Percentiles rank a stretch among this genome's conserved stretches.
Evolutionary conservation across 1,284 basidiomycete genomes (phyloP).

Genomic region (Apiotrichum brassicae): DNA sequence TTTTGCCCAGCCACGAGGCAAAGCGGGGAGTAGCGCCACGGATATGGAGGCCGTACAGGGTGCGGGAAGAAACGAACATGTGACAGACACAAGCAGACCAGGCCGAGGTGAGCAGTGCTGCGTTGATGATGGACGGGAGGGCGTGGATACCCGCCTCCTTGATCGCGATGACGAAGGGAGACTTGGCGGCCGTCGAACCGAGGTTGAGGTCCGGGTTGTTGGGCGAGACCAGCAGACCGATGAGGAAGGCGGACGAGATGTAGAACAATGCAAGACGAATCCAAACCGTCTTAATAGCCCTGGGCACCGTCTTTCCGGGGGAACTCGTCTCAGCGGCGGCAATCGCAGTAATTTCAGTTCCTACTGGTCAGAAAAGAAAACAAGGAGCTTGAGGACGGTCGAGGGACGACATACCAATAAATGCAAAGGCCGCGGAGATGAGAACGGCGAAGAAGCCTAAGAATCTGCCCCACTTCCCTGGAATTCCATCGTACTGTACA

Average conservation of each 20-base stretch:
- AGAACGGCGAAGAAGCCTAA: conserved; percentile 20
- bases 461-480: conserved; percentile 48
- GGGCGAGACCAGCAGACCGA: conserved; percentile 70
- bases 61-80: conserved; percentile 53
- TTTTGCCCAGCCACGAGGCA: conserved; percentile 15
- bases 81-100: conserved; percentile 55
- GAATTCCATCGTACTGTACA: conserved; percentile 44
- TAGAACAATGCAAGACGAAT: conserved; percentile 60
- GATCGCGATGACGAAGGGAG: conserved; percentile 70
- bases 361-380: too few relatives aligned
- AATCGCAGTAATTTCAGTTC: conserved; percentile 44
- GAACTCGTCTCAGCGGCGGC: conserved; percentile 50
- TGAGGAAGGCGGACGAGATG: conserved; percentile 56
- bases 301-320: conserved; percentile 67
- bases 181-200: conserved; percentile 58
- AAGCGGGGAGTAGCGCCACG: conserved; percentile 61
- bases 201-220: conserved; percentile 56
- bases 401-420: conserved; percentile 12
- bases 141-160: conserved; percentile 64
- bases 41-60: conserved; percentile 53
- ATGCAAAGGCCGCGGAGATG: conserved; percentile 13
- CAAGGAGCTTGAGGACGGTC: too few relatives aligned
- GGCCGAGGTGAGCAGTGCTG: conserved; percentile 55
- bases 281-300: conserved; percentile 68
- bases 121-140: conserved; percentile 61